Base-by-base conservation (phyloP, 1,284 basidiomycete species). In the Leccinum subspadiceum region DNA sequence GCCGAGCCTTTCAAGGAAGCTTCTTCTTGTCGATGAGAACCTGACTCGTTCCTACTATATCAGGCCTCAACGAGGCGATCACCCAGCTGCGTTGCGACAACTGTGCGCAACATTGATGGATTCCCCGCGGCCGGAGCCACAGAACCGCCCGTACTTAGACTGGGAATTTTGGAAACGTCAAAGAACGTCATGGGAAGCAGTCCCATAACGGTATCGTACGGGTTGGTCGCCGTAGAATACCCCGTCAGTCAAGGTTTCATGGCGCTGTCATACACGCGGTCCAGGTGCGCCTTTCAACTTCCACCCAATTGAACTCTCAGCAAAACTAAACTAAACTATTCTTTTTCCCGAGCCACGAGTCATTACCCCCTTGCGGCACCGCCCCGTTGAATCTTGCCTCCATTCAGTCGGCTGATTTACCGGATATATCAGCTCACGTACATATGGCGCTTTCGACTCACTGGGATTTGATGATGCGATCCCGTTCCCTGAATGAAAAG, bases 161-260 rank as follows among this genome's bases (percentile, higher is more conserved):
- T 24, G 33, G 33, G 52, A 35, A 35, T 37, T 26, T 60, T 57
- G 62, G 63, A 71, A 66, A 66, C 56, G 58, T 62, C 68, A 48
- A 62, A 63, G 60, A 50, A 59, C 62, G 61, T 59, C 60, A 69
- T 66, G 41, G 71, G 64, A 62, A 72, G 64, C 62, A 59, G 56
- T 70, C 59, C 71, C 62, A 70, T 72, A 71, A 62, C 17, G 35
- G 61, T 68, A 26, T 58, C 56, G 37, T 60, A 60, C 67, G 65
- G 60, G 60, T 55, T 62, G 60, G 66, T 71, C 69, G 67, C 73
- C 60, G 67, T 67, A 73, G 57, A 62, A 68, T 61, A 60, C 73
- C 63, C 60, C 63, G 58, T 73, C 72, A 73, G 44, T 60, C 68
- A 73, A 70, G 70, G 72, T 73, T 71, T 73, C 72, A 73, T 69